Evolutionary conservation across 169 alveolate genomes (phyloP), one percentile per base, ranked within the genome.

Genomic region (Sarcocystis neurona): DNA sequence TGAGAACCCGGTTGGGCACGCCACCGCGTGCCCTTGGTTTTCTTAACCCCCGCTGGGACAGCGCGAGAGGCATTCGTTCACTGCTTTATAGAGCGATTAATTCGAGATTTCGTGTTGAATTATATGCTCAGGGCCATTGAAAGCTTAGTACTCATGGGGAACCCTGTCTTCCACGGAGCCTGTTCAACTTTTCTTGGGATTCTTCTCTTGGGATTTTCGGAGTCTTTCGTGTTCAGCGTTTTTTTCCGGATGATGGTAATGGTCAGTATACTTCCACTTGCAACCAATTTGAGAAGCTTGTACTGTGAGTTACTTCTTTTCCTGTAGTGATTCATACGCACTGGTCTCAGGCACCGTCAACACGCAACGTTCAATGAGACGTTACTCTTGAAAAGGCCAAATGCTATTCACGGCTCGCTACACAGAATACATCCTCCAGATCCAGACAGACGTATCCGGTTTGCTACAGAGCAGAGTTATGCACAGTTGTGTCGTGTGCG

Each of bases 81-180:
- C n/a, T n/a, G n/a, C n/a, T n/a, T n/a, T n/a, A n/a, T n/a, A n/a
- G n/a, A n/a, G n/a, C n/a, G n/a, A n/a, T n/a, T n/a, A n/a, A n/a
- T n/a, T n/a, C n/a, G n/a, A n/a, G n/a, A n/a, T n/a, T n/a, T n/a
- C n/a, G n/a, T n/a, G n/a, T n/a, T n/a, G n/a, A n/a, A n/a, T n/a
- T n/a, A n/a, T n/a, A n/a, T n/a, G n/a, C 39, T 0, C 89, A 89
- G 95, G 89, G 94, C 91, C 86, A 89, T 91, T 50, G 96, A 92
- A 79, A 88, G 91, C 8, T 78, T 94, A 32, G 95, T 93, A 43
- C 89, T 90, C 27, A 94, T 94, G 96, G 96, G 96, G 50, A 92
- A 93, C 32, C 94, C 96, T 10, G 94, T 94, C 37, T 92, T 93
- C 87, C 95, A 94, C 48, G 96, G 96, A 27, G 96, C 96, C 30